These are phyloP conservation scores for Aspergillus wentii DNA, from an alignment of 495 filamentous ascomycete species.

Conservation along the genomic window DNA sequence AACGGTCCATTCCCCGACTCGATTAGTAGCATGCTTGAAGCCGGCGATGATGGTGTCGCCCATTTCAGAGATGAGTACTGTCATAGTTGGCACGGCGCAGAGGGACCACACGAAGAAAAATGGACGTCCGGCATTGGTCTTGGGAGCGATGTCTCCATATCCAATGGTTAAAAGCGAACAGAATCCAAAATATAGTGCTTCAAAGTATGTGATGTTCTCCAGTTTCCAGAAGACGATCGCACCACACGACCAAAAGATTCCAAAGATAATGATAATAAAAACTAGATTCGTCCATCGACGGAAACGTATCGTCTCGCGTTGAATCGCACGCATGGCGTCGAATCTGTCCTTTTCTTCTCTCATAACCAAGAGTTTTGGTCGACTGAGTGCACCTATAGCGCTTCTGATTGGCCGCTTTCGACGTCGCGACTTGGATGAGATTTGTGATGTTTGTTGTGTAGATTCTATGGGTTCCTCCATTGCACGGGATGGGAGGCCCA, in stretches of 20 bases:
- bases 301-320: constrained; percentile 54
- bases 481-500: neutral
- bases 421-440: constrained; percentile 8
- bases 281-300: constrained; percentile 68
- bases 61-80: constrained; percentile 59
- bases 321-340: constrained; percentile 75
- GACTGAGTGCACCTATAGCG: constrained; percentile 16
- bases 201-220: constrained; percentile 62
- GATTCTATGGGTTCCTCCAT: neutral
- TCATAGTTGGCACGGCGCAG: constrained; percentile 64
- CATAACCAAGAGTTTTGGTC: constrained; percentile 30
- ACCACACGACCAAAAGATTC: constrained; percentile 73
- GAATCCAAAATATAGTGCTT: constrained; percentile 79
- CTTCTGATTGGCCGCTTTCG: constrained; percentile 17
- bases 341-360: constrained; percentile 65
- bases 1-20: constrained; percentile 53
- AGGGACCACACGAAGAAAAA: constrained; percentile 89
- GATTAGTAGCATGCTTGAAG: constrained; percentile 51
- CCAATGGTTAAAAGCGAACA: constrained; percentile 81
- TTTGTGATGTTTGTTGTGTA: constrained; percentile 3
- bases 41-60: constrained; percentile 54
- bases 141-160: constrained; percentile 76
- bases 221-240: constrained; percentile 67
- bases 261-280: constrained; percentile 60
- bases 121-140: constrained; percentile 67